phyloP scores from a whole-genome alignment of 805 yeast genomes.

The Gaillardinia entomophila region DNA sequence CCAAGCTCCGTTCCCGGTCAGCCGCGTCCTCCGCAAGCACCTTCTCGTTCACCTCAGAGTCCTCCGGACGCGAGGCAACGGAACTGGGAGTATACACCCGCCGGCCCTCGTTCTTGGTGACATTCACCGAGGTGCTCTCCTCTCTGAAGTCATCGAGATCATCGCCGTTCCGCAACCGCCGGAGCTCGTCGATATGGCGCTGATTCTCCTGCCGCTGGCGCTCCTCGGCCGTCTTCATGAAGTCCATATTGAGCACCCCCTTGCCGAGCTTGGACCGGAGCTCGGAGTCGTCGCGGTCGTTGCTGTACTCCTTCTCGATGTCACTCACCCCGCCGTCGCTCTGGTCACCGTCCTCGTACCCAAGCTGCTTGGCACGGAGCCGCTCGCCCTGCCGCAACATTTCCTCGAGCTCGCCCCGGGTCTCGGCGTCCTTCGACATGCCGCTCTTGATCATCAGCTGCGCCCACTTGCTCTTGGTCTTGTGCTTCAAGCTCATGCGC shows the following conservation, averaged over 20 bases:
- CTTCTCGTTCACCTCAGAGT: conserved; percentile 22
- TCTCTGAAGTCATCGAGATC: conserved; percentile 31
- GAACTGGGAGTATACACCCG: conserved; percentile 70
- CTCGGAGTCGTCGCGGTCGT: conserved; percentile 29
- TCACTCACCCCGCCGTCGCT: conserved; percentile 49
- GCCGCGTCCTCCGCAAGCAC: conserved; percentile 37
- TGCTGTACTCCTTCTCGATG: conserved; percentile 34
- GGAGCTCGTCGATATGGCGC: conserved; percentile 45
- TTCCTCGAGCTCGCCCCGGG: conserved; percentile 87
- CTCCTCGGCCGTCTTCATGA: conserved; percentile 87
- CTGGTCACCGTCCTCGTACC: conserved; percentile 49
- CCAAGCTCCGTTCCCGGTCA: conserved; percentile 46
- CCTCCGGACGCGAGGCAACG: conserved; percentile 28
- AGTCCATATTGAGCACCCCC: conserved; percentile 91
- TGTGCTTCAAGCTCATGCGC: conserved; percentile 88
- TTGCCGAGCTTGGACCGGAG: conserved; percentile 54
- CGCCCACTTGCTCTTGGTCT: conserved; percentile 87
- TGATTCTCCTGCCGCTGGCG: conserved; percentile 56
- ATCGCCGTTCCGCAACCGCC: conserved; percentile 40
- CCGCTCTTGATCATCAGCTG: conserved; percentile 85
- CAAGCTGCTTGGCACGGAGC: conserved; percentile 66
- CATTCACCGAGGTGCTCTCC: conserved; percentile 37
- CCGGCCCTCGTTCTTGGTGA: conserved; percentile 68
- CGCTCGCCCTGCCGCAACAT: conserved; percentile 86
- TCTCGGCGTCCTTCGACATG: conserved; percentile 77